These are phyloP conservation scores for Pyrenochaeta sp. DNA, from an alignment of 2,329 filamentous ascomycete species.

Conservation along the genomic window DNA sequence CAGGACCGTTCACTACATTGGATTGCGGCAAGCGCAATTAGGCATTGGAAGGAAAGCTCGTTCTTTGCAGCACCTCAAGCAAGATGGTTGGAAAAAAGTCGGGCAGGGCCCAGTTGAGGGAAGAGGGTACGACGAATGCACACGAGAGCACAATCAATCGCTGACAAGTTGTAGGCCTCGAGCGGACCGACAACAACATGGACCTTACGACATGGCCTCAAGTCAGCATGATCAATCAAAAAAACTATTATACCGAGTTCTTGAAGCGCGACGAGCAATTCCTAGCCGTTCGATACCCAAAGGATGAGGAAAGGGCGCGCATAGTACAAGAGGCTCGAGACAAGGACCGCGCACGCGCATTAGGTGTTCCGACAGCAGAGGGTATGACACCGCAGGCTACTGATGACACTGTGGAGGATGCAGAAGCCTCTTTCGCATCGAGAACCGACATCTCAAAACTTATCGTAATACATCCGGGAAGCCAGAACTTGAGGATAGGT, in stretches of 20 bases:
- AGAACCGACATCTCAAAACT: conserved; percentile 80
- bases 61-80: background rate
- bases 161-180: conserved; percentile 71
- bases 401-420: conserved; percentile 44
- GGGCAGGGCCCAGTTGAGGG: conserved; percentile 67
- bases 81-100: conserved; percentile 73
- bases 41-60: background rate
- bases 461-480: conserved; percentile 94
- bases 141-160: background rate
- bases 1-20: conserved; percentile 21
- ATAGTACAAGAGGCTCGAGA: conserved; percentile 89
- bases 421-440: conserved; percentile 34
- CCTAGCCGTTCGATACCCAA: conserved; percentile 85
- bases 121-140: conserved; percentile 59
- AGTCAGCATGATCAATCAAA: conserved; percentile 94
- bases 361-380: conserved; percentile 64
- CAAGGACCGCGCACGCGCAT: conserved; percentile 82
- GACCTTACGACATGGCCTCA: conserved; percentile 94
- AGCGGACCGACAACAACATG: conserved; percentile 98
- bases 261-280: conserved; percentile 98
- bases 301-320: conserved; percentile 83
- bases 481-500: conserved; percentile 92
- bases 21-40: conserved; percentile 6
- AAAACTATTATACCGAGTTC: conserved; percentile 95
- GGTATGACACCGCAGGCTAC: conserved; percentile 31